A percentile compares a stretch with the other conserved stretches of the same genome.
Conservation (phyloP, 495 filamentous ascomycete species). For the Penicillium pulvis region DNA sequence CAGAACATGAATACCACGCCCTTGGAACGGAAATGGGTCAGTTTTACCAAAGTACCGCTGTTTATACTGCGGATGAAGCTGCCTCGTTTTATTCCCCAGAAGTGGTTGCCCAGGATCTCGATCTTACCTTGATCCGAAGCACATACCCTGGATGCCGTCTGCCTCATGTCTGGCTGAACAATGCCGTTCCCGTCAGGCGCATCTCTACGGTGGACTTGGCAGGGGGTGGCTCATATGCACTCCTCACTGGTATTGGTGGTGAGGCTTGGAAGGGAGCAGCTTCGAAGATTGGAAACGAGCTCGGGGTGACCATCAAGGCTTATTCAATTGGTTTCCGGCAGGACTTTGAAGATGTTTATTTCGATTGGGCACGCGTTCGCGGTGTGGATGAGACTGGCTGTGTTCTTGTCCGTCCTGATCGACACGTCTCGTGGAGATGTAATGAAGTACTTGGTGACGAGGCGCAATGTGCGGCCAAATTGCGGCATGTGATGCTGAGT, state of each 20-base stretch:
- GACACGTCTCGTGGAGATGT: constrained; percentile 47
- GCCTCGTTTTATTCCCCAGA: constrained; percentile 29
- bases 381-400: constrained; percentile 55
- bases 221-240: constrained; percentile 49
- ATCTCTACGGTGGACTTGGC: constrained; percentile 56
- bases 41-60: constrained; percentile 37
- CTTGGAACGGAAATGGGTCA: constrained; percentile 57
- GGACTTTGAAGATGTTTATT: constrained; percentile 56
- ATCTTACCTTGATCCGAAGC: constrained; percentile 15
- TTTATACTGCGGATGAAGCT: constrained; percentile 41
- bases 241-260: constrained; percentile 54
- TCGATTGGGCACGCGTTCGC: constrained; percentile 48
- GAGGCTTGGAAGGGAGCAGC: constrained; percentile 52
- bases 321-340: constrained; percentile 50
- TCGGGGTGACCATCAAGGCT: constrained; percentile 41
- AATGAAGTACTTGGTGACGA: constrained; percentile 12
- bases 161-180: constrained; percentile 58
- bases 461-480: constrained; percentile 13
- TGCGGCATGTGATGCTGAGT: constrained; percentile 19
- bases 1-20: constrained; percentile 49
- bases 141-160: constrained; percentile 55
- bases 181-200: constrained; percentile 34
- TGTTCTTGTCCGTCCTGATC: constrained; percentile 51
- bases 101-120: constrained; percentile 34
- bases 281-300: constrained; percentile 19